Conservation (phyloP, 176 grass and related monocot species). For the Tuctoria greenei region DNA sequence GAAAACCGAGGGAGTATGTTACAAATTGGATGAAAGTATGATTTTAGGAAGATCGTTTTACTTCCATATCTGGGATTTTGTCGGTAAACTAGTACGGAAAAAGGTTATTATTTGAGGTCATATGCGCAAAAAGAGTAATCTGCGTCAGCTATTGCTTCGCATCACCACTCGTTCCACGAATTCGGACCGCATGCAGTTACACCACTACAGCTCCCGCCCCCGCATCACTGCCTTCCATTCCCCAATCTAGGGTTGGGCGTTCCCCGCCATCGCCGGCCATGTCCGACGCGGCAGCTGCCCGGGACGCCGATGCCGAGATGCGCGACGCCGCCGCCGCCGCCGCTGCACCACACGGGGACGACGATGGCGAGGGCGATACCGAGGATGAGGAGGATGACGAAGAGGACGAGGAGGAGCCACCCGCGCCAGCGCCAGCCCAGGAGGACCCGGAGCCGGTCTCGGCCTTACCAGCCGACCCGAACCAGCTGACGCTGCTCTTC, state of each 20-base stretch:
- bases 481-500: conserved; percentile 92
- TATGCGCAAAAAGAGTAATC: not conserved
- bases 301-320: conserved; percentile 50
- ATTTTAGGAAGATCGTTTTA: not conserved
- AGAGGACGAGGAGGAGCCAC: conserved; percentile 19
- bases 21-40: not conserved
- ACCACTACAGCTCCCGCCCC: conserved; percentile 11
- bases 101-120: not conserved
- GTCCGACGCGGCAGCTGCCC: conserved; percentile 31
- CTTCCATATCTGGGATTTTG: not conserved
- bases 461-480: conserved; percentile 47
- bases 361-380: conserved; percentile 22
- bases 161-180: conserved; percentile 34
- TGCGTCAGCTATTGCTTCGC: conserved; percentile 31
- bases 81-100: not conserved
- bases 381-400: conserved; percentile 38
- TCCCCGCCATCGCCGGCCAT: conserved; percentile 44
- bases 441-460: conserved; percentile 39
- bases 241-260: conserved; percentile 57
- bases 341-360: not conserved
- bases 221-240: conserved; percentile 53
- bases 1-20: not conserved
- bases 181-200: not conserved
- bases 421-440: not conserved
- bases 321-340: conserved; percentile 17